These are phyloP conservation scores for Mycena chlorophos DNA, from an alignment of 768 basidiomycete species.

Conservation along the genomic window DNA sequence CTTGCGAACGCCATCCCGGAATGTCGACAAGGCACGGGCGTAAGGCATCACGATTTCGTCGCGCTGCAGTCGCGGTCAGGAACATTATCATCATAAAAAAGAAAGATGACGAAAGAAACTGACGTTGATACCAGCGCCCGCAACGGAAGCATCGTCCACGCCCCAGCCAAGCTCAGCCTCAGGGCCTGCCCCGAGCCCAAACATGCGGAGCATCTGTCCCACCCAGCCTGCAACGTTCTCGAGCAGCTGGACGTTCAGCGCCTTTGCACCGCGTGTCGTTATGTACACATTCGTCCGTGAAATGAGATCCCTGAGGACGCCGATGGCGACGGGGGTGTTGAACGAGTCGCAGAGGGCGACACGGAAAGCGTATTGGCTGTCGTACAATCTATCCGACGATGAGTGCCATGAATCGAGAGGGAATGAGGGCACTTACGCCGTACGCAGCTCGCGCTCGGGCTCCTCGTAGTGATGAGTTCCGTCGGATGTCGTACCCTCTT, in stretches of 20 bases:
- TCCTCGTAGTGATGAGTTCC: constrained; percentile 65
- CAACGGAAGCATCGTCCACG: constrained; percentile 48
- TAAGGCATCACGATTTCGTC: constrained; percentile 90
- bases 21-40: constrained; percentile 77
- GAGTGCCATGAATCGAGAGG: constrained; percentile 10
- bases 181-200: constrained; percentile 71
- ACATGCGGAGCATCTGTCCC: constrained; percentile 72
- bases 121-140: constrained; percentile 50
- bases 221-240: constrained; percentile 68
- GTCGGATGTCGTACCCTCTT: constrained; percentile 50
- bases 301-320: constrained; percentile 75
- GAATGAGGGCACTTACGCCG: constrained; percentile 45
- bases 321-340: constrained; percentile 86
- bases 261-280: constrained; percentile 57
- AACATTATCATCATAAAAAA: constrained; percentile 15
- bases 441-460: constrained; percentile 67
- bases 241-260: constrained; percentile 62
- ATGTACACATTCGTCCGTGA: constrained; percentile 89
- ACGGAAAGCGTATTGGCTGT: constrained; percentile 77
- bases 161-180: constrained; percentile 87
- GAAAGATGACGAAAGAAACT: constrained; percentile 27
- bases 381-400: constrained; percentile 56
- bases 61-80: constrained; percentile 50
- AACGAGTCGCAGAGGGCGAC: constrained; percentile 93
- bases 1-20: constrained; percentile 86